Percentiles rank a stretch among this genome's conserved stretches.
These are phyloP conservation scores for Microdochium paspali DNA, from an alignment of 2,329 filamentous ascomycete species.

Conservation along the genomic window DNA sequence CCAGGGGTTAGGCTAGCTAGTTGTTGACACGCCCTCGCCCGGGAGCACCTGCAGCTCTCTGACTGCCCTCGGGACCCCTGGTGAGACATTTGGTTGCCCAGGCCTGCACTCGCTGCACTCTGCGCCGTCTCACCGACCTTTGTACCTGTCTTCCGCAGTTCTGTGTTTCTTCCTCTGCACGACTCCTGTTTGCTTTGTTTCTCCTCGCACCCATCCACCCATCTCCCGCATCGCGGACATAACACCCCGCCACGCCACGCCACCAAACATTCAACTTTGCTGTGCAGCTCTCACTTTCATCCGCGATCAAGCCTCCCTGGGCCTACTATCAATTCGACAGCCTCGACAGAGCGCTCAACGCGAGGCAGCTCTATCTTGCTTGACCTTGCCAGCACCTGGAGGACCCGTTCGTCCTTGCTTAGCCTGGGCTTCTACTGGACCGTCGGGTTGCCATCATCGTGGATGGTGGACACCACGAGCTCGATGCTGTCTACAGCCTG, in stretches of 20 bases:
- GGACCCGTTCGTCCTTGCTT: no score
- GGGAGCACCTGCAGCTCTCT: no score
- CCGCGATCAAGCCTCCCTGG: no score
- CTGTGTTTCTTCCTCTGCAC: background rate
- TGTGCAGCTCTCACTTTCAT: background rate
- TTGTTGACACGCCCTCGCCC: slow-evolving; percentile 1
- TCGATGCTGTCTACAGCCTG: background rate
- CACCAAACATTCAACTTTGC: no score
- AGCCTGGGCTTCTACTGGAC: no score
- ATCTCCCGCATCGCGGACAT: background rate
- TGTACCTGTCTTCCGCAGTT: background rate
- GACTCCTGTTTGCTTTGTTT: background rate
- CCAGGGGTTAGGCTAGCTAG: background rate
- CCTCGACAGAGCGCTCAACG: no score
- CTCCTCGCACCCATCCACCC: background rate
- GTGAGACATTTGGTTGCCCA: background rate
- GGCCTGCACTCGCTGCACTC: background rate
- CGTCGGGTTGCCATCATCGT: background rate
- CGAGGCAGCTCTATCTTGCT: no score
- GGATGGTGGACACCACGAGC: background rate
- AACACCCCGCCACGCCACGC: background rate
- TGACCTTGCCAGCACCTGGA: no score
- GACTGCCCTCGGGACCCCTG: background rate
- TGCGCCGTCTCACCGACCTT: background rate
- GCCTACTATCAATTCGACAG: no score